Evolutionary conservation across 306 rosid genomes (phyloP).

Genomic region (Crataegus laevigata): DNA sequence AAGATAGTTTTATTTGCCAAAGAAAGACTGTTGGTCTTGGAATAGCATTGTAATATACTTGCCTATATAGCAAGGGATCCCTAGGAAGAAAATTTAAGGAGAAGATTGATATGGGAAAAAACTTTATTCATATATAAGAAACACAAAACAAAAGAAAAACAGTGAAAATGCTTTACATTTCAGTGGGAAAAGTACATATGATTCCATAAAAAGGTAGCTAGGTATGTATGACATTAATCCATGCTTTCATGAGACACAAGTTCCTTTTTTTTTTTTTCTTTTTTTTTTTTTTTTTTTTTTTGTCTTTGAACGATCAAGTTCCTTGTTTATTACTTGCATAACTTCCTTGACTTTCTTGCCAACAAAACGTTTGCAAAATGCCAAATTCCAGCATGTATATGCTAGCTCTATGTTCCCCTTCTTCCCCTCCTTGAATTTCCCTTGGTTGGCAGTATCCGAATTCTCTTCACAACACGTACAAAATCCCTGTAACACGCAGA

Average conservation of each 20-base stretch:
- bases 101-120: too few relatives aligned
- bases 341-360: slow-evolving; percentile 27
- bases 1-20: too few relatives aligned
- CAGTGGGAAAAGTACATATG: background rate
- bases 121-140: too few relatives aligned
- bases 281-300: too few relatives aligned
- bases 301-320: too few relatives aligned
- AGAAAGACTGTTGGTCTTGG: too few relatives aligned
- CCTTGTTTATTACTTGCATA: background rate
- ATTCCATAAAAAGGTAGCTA: background rate
- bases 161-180: slow-evolving; percentile 2
- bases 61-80: too few relatives aligned
- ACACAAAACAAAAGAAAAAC: background rate
- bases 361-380: background rate
- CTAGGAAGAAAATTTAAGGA: too few relatives aligned
- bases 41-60: too few relatives aligned
- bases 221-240: background rate
- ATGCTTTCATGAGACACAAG: slow-evolving; percentile 1
- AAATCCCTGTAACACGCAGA: slow-evolving; percentile 50
- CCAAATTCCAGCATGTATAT: slow-evolving; percentile 3
- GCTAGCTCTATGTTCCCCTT: slow-evolving; percentile 15
- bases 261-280: background rate
- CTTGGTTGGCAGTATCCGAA: slow-evolving; percentile 64
- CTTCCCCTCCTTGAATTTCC: slow-evolving; percentile 46
- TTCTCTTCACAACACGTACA: slow-evolving; percentile 81